Evolutionary conservation across 805 yeast genomes (phyloP).

Genomic region (Saturnispora sekii): DNA sequence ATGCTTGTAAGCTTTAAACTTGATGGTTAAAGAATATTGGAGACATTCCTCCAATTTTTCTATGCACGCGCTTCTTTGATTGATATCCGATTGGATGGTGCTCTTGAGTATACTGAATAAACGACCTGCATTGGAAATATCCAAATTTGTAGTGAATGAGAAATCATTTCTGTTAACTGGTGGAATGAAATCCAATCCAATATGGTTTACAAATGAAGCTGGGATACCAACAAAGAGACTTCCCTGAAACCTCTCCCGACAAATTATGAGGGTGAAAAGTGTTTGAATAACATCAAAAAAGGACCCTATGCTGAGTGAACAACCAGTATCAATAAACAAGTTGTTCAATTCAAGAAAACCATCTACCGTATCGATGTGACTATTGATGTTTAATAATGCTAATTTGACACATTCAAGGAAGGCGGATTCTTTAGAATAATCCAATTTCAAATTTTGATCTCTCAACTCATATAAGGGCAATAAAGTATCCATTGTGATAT

Average conservation of each 20-base stretch:
- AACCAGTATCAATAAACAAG: conserved; percentile 24
- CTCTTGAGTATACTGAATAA: conserved; percentile 10
- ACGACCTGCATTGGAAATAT: conserved; percentile 9
- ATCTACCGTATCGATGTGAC: conserved; percentile 14
- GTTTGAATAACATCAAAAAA: conserved; percentile 22
- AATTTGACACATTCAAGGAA: conserved; percentile 16
- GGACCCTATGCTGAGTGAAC: conserved; percentile 29
- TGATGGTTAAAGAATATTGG: conserved; percentile 27
- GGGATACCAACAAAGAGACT: conserved; percentile 11
- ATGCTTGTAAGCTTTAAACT: conserved; percentile 21
- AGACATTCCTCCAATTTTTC: conserved; percentile 22
- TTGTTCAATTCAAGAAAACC: conserved; percentile 16
- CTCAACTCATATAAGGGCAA: conserved; percentile 23
- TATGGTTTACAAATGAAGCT: conserved; percentile 9
- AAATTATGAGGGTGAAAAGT: conserved; percentile 15
- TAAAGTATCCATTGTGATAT: conserved; percentile 17
- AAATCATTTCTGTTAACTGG: conserved; percentile 23
- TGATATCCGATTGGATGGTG: conserved; percentile 12
- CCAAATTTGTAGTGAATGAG: conserved; percentile 10
- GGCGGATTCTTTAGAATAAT: conserved; percentile 16
- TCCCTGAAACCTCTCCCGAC: conserved; percentile 10
- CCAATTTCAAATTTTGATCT: conserved; percentile 24
- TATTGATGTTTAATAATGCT: conserved; percentile 15
- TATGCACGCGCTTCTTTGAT: conserved; percentile 7
- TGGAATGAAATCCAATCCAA: conserved; percentile 23